Conservation (phyloP, 805 yeast genomes). For the Saccharomycopsis synnaedendra region DNA sequence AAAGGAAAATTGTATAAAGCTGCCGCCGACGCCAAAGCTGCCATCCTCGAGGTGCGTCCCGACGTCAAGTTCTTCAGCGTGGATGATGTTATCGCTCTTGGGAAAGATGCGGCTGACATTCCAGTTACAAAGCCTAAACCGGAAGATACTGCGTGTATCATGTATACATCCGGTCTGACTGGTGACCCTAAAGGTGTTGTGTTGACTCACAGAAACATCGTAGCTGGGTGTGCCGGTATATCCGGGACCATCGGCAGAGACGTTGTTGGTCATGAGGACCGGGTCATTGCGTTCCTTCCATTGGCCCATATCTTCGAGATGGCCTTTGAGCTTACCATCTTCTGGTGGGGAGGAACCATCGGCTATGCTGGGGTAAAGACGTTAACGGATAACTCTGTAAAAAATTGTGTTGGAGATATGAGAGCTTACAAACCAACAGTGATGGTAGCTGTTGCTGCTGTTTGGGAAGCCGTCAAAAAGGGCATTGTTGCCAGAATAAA, state of each 20-base stretch:
- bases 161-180: conserved; percentile 84
- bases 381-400: conserved; percentile 67
- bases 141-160: conserved; percentile 57
- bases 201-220: conserved; percentile 50
- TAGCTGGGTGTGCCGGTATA: conserved; percentile 85
- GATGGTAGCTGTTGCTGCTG: conserved; percentile 98
- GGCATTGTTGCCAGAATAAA: conserved; percentile 74
- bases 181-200: conserved; percentile 83
- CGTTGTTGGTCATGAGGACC: conserved; percentile 44
- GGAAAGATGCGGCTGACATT: conserved; percentile 36
- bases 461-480: conserved; percentile 92
- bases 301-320: conserved; percentile 94
- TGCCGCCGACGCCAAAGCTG: conserved; percentile 46
- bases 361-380: conserved; percentile 95
- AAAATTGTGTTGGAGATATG: conserved; percentile 82
- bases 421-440: conserved; percentile 78
- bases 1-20: conserved; percentile 46
- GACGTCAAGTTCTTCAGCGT: conserved; percentile 57
- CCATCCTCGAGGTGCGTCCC: conserved; percentile 58
- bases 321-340: conserved; percentile 66
- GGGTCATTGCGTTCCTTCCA: conserved; percentile 82
- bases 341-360: conserved; percentile 82
- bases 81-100: conserved; percentile 56
- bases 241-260: conserved; percentile 45
- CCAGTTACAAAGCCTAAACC: conserved; percentile 38